phyloP scores from a whole-genome alignment of 2,329 filamentous ascomycete species.

The Talaromyces funiculosus region DNA sequence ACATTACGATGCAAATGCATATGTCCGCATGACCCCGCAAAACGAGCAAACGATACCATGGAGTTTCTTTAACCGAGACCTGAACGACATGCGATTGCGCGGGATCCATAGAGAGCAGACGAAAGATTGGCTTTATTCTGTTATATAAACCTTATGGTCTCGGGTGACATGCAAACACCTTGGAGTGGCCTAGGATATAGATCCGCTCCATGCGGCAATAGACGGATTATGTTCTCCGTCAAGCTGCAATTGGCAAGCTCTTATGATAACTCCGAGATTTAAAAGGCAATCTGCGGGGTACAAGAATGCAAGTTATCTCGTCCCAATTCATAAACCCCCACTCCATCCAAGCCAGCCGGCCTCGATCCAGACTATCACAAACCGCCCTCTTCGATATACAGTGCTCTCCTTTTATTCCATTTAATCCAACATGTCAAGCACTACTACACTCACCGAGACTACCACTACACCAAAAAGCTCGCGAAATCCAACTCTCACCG shows the following conservation, averaged over 20 bases:
- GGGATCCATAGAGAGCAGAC: not conserved
- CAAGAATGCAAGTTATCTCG: not conserved
- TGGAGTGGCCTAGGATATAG: not conserved
- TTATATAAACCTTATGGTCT: not conserved
- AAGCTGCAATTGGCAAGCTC: not conserved
- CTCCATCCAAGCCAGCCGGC: too few species aligned
- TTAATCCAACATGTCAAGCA: not conserved
- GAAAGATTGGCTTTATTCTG: too few species aligned
- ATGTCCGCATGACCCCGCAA: too few species aligned
- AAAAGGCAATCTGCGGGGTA: not conserved
- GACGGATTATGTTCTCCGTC: not conserved
- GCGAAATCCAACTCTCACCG: not conserved
- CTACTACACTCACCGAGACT: not conserved
- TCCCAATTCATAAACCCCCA: not conserved
- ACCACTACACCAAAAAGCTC: not conserved
- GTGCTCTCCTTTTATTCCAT: too few species aligned
- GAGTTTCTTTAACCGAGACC: too few species aligned
- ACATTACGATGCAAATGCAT: too few species aligned
- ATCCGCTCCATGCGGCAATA: not conserved
- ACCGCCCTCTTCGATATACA: too few species aligned
- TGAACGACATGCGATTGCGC: too few species aligned
- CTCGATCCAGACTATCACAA: not conserved
- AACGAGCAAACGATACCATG: too few species aligned
- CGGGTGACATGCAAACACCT: not conserved
- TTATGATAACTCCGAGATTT: not conserved